Percentiles rank a stretch among this genome's conserved stretches.
Conservation (phyloP, 2,329 filamentous ascomycete species). For the Colletotrichum siamense region DNA sequence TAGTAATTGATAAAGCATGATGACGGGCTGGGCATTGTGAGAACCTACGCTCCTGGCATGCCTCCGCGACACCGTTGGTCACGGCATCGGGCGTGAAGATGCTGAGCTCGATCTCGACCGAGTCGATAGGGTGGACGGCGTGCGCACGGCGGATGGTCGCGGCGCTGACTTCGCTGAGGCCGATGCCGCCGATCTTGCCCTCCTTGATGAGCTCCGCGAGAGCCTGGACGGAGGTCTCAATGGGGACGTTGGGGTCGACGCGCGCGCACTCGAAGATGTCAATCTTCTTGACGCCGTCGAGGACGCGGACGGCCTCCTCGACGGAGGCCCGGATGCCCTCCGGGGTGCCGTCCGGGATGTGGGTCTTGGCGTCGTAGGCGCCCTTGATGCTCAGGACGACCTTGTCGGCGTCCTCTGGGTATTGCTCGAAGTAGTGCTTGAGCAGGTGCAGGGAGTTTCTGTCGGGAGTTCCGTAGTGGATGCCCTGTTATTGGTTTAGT, state of each 20-base stretch:
- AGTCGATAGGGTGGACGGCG: slow-evolving; percentile 40
- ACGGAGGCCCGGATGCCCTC: slow-evolving; percentile 55
- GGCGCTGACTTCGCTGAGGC: slow-evolving; percentile 46
- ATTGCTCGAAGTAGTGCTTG: slow-evolving; percentile 57
- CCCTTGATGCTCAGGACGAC: slow-evolving; percentile 63
- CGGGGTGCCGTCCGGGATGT: slow-evolving; percentile 47
- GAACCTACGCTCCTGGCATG: slow-evolving; percentile 46
- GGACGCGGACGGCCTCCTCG: slow-evolving; percentile 47
- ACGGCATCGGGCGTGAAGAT: slow-evolving; percentile 45
- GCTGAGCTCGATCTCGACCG: slow-evolving; percentile 52
- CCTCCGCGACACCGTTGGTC: slow-evolving; percentile 38
- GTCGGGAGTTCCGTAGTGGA: slow-evolving; percentile 53
- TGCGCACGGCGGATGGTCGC: slow-evolving; percentile 43
- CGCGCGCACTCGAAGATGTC: slow-evolving; percentile 60
- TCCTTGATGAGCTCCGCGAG: slow-evolving; percentile 33
- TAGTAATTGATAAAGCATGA: neutral
- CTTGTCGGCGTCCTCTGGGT: slow-evolving; percentile 61
- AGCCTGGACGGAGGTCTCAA: slow-evolving; percentile 38
- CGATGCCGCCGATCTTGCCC: slow-evolving; percentile 49
- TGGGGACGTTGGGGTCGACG: slow-evolving; percentile 44
- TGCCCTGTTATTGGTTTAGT: neutral
- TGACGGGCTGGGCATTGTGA: neutral
- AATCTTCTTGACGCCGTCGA: slow-evolving; percentile 51
- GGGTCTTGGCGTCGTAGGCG: slow-evolving; percentile 33
- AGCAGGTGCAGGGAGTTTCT: slow-evolving; percentile 58